Evolutionary conservation across 306 rosid species (phyloP).

Genomic region (Sicyos baderoa): DNA sequence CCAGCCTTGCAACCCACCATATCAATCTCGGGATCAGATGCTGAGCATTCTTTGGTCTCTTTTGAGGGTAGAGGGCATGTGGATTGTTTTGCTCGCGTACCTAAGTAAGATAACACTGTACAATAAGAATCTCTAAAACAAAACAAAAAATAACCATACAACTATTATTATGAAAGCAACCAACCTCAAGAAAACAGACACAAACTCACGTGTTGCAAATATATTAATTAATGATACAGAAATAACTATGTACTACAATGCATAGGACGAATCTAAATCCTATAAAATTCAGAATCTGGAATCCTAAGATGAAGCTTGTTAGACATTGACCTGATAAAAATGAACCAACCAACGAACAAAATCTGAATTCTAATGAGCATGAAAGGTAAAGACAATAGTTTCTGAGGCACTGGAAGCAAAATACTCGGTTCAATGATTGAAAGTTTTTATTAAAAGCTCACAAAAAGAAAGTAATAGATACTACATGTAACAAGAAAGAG

Average conservation of each 20-base stretch:
- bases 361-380: not conserved
- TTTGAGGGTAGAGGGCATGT: constrained; percentile 39
- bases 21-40: constrained; percentile 24
- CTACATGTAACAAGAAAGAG: not conserved
- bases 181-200: not conserved
- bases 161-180: not conserved
- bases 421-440: not conserved
- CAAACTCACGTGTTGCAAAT: not conserved
- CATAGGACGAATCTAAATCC: not conserved
- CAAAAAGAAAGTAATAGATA: not conserved
- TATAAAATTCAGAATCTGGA: not conserved
- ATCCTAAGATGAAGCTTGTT: not conserved
- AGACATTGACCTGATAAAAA: not conserved
- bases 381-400: not conserved
- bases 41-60: constrained; percentile 30
- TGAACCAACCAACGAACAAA: not conserved
- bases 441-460: not conserved
- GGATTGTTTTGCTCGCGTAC: constrained; percentile 15
- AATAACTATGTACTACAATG: not conserved
- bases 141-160: not conserved
- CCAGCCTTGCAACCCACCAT: constrained; percentile 46
- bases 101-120: constrained; percentile 27
- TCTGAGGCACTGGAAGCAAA: not conserved
- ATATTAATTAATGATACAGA: not conserved
- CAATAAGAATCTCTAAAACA: not conserved